Percentiles rank a stretch among this genome's conserved stretches.
Conservation (phyloP, 306 rosid species). For the Rosa chinensis region DNA sequence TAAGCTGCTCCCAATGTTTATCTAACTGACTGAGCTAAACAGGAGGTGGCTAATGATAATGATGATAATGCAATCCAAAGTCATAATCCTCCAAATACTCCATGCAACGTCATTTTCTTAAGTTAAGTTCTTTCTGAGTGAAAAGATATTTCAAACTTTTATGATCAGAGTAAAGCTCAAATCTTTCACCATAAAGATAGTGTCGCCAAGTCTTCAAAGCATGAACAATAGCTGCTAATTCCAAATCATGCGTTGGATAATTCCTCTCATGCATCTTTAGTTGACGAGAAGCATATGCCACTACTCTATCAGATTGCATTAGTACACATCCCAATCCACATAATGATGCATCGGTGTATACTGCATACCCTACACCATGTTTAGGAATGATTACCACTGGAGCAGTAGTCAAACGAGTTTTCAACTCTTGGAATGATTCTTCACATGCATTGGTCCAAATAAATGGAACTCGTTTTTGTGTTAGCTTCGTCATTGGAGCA, state of each 20-base stretch:
- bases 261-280: too few relatives aligned
- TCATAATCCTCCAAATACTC: too few relatives aligned
- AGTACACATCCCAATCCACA: not conserved
- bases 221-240: not conserved
- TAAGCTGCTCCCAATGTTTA: too few relatives aligned
- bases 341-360: not conserved
- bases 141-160: not conserved
- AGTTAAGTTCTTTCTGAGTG: too few relatives aligned
- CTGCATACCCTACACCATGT: not conserved
- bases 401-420: not conserved
- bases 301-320: not conserved
- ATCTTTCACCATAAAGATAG: not conserved
- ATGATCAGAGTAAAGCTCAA: not conserved
- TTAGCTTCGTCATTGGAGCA: too few relatives aligned
- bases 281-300: not conserved
- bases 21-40: too few relatives aligned
- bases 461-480: too few relatives aligned
- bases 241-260: too few relatives aligned
- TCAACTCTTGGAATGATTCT: not conserved
- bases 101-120: too few relatives aligned
- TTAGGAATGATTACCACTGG: not conserved
- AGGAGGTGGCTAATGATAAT: too few relatives aligned
- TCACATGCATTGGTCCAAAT: not conserved
- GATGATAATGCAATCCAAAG: too few relatives aligned
- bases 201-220: not conserved